These are phyloP conservation scores for Ramaria rubella DNA, from an alignment of 768 basidiomycete species.

Conservation along the genomic window DNA sequence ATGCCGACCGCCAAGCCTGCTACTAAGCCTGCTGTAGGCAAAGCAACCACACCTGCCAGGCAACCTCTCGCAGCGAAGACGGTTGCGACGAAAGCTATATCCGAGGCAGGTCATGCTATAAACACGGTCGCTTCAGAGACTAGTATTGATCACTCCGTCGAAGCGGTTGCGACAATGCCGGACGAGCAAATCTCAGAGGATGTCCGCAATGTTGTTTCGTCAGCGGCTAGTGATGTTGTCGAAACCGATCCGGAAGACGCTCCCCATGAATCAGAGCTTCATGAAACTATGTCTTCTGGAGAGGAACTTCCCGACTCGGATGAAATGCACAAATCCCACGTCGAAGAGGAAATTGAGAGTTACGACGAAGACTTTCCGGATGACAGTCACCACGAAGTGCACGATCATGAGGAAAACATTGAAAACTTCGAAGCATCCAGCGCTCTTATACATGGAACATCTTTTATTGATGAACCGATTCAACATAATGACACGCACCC, in stretches of 20 bases:
- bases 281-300: not conserved
- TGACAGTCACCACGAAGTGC: conserved; percentile 19
- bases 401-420: not conserved
- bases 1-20: conserved; percentile 22
- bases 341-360: conserved; percentile 22
- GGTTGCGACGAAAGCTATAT: conserved; percentile 10
- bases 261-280: conserved; percentile 10
- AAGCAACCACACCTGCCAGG: conserved; percentile 17
- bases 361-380: conserved; percentile 18
- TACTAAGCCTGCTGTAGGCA: conserved; percentile 19
- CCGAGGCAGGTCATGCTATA: not conserved
- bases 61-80: conserved; percentile 18
- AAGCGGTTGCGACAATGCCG: not conserved
- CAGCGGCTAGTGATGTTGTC: conserved; percentile 14
- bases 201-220: conserved; percentile 4
- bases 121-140: not conserved
- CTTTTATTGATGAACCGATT: not conserved
- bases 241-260: conserved; percentile 11
- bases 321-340: conserved; percentile 2
- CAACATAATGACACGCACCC: not conserved
- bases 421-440: not conserved
- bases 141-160: not conserved
- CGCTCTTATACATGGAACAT: not conserved
- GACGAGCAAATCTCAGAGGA: not conserved
- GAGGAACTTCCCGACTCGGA: conserved; percentile 7